A percentile compares a stretch with the other conserved stretches of the same genome.
These are phyloP conservation scores for Apiospora pterosperma DNA, from an alignment of 2,329 filamentous ascomycete species.

Conservation along the genomic window DNA sequence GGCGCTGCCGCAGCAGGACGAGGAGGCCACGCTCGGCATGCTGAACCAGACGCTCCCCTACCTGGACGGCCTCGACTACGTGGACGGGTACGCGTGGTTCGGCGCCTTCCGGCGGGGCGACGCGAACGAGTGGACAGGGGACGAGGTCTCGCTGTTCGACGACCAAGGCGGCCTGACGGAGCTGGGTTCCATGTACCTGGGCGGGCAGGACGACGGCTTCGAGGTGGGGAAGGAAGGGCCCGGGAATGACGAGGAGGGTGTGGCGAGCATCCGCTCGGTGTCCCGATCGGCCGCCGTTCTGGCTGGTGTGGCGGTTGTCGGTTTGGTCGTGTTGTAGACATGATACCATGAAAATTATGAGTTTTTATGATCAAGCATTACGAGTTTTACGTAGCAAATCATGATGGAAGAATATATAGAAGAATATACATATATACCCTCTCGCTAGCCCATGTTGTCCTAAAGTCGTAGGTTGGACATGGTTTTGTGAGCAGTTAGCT, in stretches of 20 bases:
- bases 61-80: slow-evolving; percentile 29
- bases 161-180: slow-evolving; percentile 34
- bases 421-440: not conserved
- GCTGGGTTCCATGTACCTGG: slow-evolving; percentile 35
- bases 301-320: not conserved
- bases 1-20: slow-evolving; percentile 31
- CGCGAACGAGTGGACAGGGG: slow-evolving; percentile 36
- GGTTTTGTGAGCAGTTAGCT: not conserved
- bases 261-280: not conserved
- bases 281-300: not conserved
- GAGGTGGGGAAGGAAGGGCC: slow-evolving; percentile 25
- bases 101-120: slow-evolving; percentile 34
- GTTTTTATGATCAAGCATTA: not conserved
- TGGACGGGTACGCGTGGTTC: slow-evolving; percentile 39
- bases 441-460: not conserved
- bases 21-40: slow-evolving; percentile 33
- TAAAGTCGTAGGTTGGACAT: not conserved
- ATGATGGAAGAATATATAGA: too few species aligned
- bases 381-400: not conserved
- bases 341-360: not conserved
- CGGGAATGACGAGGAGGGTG: not conserved
- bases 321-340: not conserved
- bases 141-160: slow-evolving; percentile 34
- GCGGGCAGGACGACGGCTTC: slow-evolving; percentile 35
- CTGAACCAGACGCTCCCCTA: slow-evolving; percentile 35